These are phyloP conservation scores for Hordeum marinum DNA, from an alignment of 176 grass and related monocot genomes.

Conservation along the genomic window DNA sequence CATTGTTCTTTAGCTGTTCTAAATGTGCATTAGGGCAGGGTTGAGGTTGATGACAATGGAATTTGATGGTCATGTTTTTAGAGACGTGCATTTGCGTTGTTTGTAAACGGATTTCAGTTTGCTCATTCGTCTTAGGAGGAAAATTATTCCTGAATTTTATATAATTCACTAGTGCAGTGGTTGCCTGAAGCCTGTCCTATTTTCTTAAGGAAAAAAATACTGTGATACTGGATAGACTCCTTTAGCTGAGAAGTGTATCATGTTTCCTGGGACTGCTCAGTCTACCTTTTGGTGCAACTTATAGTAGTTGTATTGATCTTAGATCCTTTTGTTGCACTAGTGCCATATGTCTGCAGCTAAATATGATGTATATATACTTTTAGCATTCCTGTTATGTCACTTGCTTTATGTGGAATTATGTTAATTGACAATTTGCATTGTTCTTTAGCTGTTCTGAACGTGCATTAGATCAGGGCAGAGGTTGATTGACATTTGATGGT, in stretches of 20 bases:
- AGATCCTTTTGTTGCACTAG: neutral
- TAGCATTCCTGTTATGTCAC: neutral
- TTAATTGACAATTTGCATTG: neutral
- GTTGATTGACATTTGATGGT: neutral
- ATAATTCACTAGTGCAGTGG: neutral
- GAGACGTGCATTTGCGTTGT: neutral
- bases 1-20: neutral
- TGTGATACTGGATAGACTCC: neutral
- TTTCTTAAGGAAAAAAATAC: neutral
- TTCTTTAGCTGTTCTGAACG: neutral
- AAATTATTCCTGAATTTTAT: neutral
- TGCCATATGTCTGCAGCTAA: constrained; percentile 5
- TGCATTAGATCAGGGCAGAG: neutral
- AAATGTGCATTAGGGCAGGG: neutral
- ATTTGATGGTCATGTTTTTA: neutral
- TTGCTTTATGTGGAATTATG: neutral
- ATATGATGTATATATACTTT: constrained; percentile 7
- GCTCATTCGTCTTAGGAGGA: neutral
- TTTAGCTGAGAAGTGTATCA: neutral
- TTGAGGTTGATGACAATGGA: neutral
- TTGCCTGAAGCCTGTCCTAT: neutral
- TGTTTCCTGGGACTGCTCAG: neutral
- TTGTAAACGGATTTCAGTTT: constrained; percentile 11
- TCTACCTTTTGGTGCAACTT: neutral
- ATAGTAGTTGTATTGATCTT: neutral